Evolutionary conservation across 192 early-diverging fungal genomes (phyloP).

Genomic region (Paraglomus occultum): DNA sequence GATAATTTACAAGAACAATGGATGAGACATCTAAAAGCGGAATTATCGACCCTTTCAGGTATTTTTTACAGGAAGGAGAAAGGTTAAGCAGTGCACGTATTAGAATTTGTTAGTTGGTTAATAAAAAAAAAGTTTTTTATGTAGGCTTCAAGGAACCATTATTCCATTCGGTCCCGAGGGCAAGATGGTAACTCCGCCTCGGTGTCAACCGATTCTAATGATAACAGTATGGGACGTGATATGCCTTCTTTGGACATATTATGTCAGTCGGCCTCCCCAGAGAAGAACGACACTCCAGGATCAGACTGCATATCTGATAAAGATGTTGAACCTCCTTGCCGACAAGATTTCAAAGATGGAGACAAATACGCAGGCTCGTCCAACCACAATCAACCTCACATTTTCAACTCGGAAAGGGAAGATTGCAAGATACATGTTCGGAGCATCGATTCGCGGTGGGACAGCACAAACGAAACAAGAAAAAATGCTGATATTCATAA

Average conservation of each 20-base stretch:
- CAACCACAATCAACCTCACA: not conserved
- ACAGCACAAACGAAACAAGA: too few relatives aligned
- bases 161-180: too few relatives aligned
- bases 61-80: too few relatives aligned
- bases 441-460: not conserved
- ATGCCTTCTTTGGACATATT: slow-evolving; percentile 2
- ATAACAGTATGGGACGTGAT: slow-evolving; percentile 6
- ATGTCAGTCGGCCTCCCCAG: not conserved
- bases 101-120: too few relatives aligned
- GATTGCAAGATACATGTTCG: slow-evolving; percentile 13
- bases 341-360: slow-evolving; percentile 20
- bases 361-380: not conserved
- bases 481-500: too few relatives aligned
- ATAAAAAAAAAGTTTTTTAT: too few relatives aligned
- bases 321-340: not conserved
- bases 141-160: too few relatives aligned
- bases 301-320: not conserved
- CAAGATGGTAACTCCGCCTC: too few relatives aligned
- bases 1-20: too few relatives aligned
- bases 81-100: too few relatives aligned
- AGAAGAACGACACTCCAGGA: slow-evolving; percentile 9
- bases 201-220: not conserved
- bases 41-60: too few relatives aligned
- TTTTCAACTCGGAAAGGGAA: slow-evolving; percentile 3
- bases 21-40: too few relatives aligned